These are phyloP conservation scores for Penicillium desertorum DNA, from an alignment of 495 filamentous ascomycete species.

Conservation along the genomic window DNA sequence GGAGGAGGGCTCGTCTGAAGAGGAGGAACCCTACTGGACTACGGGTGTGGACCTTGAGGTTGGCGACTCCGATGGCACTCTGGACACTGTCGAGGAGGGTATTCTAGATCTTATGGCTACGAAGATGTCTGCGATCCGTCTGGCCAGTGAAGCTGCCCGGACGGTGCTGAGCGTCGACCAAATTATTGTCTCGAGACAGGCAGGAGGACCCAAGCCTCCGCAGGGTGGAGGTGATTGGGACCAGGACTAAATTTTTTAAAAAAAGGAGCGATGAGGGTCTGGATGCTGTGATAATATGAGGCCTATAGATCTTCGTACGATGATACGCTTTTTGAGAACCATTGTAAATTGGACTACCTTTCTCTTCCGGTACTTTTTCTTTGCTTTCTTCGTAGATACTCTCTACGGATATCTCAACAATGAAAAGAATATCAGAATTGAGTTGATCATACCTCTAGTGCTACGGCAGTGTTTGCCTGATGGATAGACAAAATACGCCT, in stretches of 20 bases:
- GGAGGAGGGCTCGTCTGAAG: conserved; percentile 43
- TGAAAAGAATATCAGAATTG: neutral
- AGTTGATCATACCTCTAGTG: neutral
- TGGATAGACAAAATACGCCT: neutral
- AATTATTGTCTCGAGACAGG: conserved; percentile 97
- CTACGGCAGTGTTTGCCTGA: conserved; percentile 1
- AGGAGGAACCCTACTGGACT: conserved; percentile 76
- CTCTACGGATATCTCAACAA: neutral
- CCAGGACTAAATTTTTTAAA: conserved; percentile 66
- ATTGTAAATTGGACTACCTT: conserved; percentile 16
- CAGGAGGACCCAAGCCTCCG: conserved; percentile 94
- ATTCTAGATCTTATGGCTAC: conserved; percentile 89
- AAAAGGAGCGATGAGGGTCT: conserved; percentile 20
- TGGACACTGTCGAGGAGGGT: conserved; percentile 85
- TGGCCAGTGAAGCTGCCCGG: conserved; percentile 91
- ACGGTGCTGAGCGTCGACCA: conserved; percentile 97
- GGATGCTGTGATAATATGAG: conserved; percentile 20
- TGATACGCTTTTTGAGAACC: conserved; percentile 22
- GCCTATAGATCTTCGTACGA: conserved; percentile 34
- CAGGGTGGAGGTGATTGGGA: conserved; percentile 98
- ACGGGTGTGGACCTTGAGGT: conserved; percentile 93
- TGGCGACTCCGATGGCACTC: conserved; percentile 70
- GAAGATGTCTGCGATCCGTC: conserved; percentile 94
- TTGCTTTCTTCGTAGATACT: neutral
- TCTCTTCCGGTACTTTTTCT: conserved; percentile 11